These are phyloP conservation scores for Linanthus parryae DNA, from an alignment of 148 eudicot species.

Conservation along the genomic window DNA sequence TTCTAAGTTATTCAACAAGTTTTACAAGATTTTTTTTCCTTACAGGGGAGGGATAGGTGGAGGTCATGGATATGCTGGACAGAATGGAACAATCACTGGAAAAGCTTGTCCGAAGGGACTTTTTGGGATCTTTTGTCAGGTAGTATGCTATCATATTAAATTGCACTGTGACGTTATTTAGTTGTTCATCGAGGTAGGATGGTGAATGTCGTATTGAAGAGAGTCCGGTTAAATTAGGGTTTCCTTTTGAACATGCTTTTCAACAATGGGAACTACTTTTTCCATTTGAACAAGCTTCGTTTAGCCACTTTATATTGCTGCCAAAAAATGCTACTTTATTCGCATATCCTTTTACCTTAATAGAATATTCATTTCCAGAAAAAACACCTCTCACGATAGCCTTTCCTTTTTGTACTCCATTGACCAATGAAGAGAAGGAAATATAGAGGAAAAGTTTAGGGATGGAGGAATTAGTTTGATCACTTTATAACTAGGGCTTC, in stretches of 20 bases:
- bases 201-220: no score
- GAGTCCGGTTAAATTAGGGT: no score
- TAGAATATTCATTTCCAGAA: no score
- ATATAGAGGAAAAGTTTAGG: no score
- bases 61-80: conserved; percentile 68
- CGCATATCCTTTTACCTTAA: conserved; percentile 2
- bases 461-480: neutral
- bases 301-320: no score
- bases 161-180: no score
- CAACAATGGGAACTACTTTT: no score
- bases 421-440: neutral
- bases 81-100: conserved; percentile 87
- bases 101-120: conserved; percentile 89
- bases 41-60: conserved; percentile 81
- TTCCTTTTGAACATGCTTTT: no score
- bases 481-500: neutral
- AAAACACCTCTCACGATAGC: no score
- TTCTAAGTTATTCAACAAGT: neutral
- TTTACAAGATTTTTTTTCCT: neutral
- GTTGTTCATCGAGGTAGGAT: no score
- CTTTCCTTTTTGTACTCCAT: no score
- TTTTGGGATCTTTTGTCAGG: conserved; percentile 89
- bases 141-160: conserved; percentile 15
- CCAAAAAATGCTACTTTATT: neutral
- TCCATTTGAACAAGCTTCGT: no score